phyloP scores from a whole-genome alignment of 192 early-diverging fungal genomes.

The Coemansia sp. region DNA sequence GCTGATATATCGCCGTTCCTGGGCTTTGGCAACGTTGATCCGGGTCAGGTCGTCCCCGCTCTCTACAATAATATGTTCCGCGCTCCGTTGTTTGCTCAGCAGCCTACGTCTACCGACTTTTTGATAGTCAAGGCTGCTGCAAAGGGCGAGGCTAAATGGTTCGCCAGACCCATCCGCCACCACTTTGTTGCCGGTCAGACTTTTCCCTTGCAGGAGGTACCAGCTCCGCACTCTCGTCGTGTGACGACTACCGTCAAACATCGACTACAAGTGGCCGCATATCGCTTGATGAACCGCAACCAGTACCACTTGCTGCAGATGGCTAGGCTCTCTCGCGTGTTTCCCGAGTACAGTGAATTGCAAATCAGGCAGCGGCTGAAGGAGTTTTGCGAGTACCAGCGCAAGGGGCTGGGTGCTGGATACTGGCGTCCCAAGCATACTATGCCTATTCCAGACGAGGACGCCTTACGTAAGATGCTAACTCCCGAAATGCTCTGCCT shows the following conservation, averaged over 20 bases:
- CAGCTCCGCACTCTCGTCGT: slow-evolving; percentile 92
- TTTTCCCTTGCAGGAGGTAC: slow-evolving; percentile 92
- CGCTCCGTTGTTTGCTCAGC: slow-evolving; percentile 87
- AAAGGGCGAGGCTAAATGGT: slow-evolving; percentile 84
- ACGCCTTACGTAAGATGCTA: slow-evolving; percentile 87
- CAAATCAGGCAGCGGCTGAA: slow-evolving; percentile 91
- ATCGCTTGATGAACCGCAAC: slow-evolving; percentile 84
- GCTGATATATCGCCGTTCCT: slow-evolving; percentile 93
- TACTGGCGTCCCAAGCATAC: slow-evolving; percentile 88
- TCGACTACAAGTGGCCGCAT: slow-evolving; percentile 86
- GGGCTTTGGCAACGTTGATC: slow-evolving; percentile 92
- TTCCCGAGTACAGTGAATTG: slow-evolving; percentile 83
- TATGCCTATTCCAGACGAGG: slow-evolving; percentile 76
- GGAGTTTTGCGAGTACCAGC: slow-evolving; percentile 95
- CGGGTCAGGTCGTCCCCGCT: slow-evolving; percentile 85
- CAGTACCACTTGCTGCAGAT: slow-evolving; percentile 74
- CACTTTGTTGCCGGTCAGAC: slow-evolving; percentile 91
- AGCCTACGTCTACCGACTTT: slow-evolving; percentile 75
- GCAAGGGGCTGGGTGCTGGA: slow-evolving; percentile 81
- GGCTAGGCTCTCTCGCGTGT: slow-evolving; percentile 76
- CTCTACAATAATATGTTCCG: slow-evolving; percentile 95
- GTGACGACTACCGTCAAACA: slow-evolving; percentile 85
- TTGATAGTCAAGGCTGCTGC: slow-evolving; percentile 78
- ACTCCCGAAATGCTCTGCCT: slow-evolving; percentile 96
- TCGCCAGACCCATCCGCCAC: slow-evolving; percentile 78